Evolutionary conservation across 139 green algal genomes (phyloP).

Genomic region (Coccomyxa sp.): DNA sequence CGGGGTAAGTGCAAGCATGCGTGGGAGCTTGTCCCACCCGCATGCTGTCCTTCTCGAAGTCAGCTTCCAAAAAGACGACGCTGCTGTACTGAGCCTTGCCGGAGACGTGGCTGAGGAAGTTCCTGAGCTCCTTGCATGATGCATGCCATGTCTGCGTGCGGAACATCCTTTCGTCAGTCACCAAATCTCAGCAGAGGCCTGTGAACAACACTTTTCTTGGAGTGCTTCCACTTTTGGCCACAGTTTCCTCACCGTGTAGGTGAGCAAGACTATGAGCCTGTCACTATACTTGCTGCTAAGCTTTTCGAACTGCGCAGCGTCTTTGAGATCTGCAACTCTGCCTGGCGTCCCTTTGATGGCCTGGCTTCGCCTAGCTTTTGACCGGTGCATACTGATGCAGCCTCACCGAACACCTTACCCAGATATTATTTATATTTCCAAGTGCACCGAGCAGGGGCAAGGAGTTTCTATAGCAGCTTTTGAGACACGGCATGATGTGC

Average conservation of each 20-base stretch:
- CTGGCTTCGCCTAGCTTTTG: background rate
- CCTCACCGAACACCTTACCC: background rate
- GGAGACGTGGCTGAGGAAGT: conserved; percentile 3
- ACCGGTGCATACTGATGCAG: background rate
- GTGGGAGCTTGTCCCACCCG: background rate
- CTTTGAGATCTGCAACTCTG: background rate
- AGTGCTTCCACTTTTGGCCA: background rate
- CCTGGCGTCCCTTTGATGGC: background rate
- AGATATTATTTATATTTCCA: background rate
- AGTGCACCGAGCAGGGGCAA: no score
- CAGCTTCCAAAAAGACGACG: conserved; percentile 16
- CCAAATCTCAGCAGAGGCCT: background rate
- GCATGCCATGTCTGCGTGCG: conserved; percentile 6
- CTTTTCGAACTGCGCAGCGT: conserved; percentile 7
- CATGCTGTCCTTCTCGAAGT: background rate
- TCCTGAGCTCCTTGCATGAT: conserved; percentile 2
- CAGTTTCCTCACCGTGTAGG: conserved; percentile 6
- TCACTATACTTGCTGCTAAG: conserved; percentile 3
- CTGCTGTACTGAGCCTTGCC: background rate
- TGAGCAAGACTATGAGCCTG: conserved; percentile 5
- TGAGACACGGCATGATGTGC: background rate
- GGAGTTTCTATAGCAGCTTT: background rate
- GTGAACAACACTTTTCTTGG: background rate
- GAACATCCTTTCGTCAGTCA: background rate
- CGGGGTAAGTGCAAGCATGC: background rate